phyloP scores from a whole-genome alignment of 192 early-diverging fungal genomes.

The Entomortierella parvispora region DNA sequence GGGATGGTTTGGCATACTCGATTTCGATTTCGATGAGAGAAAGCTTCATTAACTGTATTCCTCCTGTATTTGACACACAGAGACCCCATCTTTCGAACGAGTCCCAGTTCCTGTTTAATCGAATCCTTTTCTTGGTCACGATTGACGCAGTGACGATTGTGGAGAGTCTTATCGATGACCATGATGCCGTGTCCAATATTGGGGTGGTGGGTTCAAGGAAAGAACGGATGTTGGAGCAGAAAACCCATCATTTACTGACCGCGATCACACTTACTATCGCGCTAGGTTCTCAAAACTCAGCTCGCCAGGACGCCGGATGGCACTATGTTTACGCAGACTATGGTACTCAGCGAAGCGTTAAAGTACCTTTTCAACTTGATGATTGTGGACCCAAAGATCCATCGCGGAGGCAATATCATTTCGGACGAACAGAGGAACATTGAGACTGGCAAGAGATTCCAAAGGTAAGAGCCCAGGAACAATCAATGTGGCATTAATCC shows the following conservation, averaged over 20 bases:
- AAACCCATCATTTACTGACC: no score
- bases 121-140: slow-evolving; percentile 78
- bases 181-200: slow-evolving; percentile 44
- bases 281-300: slow-evolving; percentile 42
- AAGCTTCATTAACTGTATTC: no score
- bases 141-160: slow-evolving; percentile 55
- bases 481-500: not conserved
- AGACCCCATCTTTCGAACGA: slow-evolving; percentile 53
- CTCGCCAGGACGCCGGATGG: slow-evolving; percentile 42
- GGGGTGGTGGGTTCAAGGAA: slow-evolving; percentile 43
- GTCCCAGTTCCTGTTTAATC: slow-evolving; percentile 67
- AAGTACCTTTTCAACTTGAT: slow-evolving; percentile 67
- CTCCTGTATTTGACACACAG: no score
- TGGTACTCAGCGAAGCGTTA: slow-evolving; percentile 60
- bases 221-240: no score
- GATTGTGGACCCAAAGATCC: slow-evolving; percentile 50
- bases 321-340: slow-evolving; percentile 50
- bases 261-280: no score
- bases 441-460: slow-evolving; percentile 33
- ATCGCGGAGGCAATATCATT: slow-evolving; percentile 12
- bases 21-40: no score
- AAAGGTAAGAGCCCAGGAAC: slow-evolving; percentile 21
- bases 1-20: no score
- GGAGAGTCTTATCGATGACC: slow-evolving; percentile 50
- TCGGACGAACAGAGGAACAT: slow-evolving; percentile 12